Conservation (phyloP, 108 stramenopile genomes). For the Skeletonema costatum region DNA sequence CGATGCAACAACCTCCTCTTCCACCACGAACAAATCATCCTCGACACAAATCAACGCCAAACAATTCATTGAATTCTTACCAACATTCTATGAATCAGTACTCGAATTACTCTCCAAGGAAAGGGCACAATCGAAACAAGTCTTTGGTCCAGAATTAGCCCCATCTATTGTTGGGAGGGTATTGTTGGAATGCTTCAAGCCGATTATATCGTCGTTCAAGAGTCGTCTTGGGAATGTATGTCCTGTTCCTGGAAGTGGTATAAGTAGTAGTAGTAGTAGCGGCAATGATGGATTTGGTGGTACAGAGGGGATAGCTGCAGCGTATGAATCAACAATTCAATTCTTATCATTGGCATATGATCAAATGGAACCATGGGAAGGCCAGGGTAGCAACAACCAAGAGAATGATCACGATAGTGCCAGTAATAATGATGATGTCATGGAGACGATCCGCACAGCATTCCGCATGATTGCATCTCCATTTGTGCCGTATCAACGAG, state of each 20-base stretch:
- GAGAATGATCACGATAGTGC: conserved; percentile 4
- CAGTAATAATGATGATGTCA: conserved; percentile 24
- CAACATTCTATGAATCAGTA: conserved; percentile 76
- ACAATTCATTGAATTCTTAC: conserved; percentile 70
- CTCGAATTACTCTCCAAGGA: conserved; percentile 68
- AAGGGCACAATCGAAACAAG: conserved; percentile 61
- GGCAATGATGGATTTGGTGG: conserved; percentile 33
- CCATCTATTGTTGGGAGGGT: conserved; percentile 69
- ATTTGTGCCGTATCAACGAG: conserved; percentile 65
- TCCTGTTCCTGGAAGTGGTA: conserved; percentile 27
- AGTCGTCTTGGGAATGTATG: conserved; percentile 64
- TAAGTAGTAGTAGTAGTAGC: background rate
- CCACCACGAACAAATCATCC: background rate
- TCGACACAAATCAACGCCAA: conserved; percentile 9
- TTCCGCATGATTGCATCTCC: conserved; percentile 71
- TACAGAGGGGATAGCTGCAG: conserved; percentile 68
- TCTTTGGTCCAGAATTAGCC: conserved; percentile 73
- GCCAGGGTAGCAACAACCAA: conserved; percentile 6
- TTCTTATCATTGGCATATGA: conserved; percentile 85
- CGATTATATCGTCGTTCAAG: conserved; percentile 67
- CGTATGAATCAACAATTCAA: conserved; percentile 79
- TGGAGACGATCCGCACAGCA: conserved; percentile 52
- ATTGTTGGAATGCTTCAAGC: conserved; percentile 73
- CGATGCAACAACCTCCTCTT: background rate
- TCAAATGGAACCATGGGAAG: conserved; percentile 64